These are phyloP conservation scores for Nothomitra cinnamomea DNA, from an alignment of 2,329 filamentous ascomycete species.

Conservation along the genomic window DNA sequence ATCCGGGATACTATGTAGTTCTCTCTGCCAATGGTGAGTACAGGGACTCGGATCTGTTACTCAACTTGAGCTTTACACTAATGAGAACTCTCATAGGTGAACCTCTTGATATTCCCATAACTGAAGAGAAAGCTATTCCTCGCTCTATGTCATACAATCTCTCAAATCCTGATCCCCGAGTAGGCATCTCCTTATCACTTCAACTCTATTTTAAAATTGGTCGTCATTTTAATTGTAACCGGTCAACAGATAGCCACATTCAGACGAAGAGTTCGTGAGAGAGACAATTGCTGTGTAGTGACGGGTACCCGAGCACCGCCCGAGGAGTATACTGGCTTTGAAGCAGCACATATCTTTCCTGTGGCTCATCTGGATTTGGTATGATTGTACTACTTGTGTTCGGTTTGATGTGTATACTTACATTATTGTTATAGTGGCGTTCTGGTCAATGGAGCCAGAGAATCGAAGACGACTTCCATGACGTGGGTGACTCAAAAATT, in stretches of 20 bases:
- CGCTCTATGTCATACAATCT: background rate
- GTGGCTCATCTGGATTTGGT: background rate
- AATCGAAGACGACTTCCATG: too few relatives aligned
- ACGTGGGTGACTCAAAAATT: background rate
- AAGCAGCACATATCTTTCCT: too few relatives aligned
- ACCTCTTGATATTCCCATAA: background rate
- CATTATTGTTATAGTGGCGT: background rate
- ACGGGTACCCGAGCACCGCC: background rate
- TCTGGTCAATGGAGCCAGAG: too few relatives aligned
- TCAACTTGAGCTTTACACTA: slow-evolving; percentile 1
- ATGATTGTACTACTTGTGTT: background rate
- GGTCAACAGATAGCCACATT: background rate
- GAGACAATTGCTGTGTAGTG: background rate
- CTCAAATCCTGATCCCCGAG: slow-evolving; percentile 1
- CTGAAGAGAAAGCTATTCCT: slow-evolving; percentile 1
- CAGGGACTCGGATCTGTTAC: background rate
- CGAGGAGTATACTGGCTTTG: background rate
- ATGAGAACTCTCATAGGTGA: slow-evolving; percentile 1
- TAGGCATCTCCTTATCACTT: slow-evolving; percentile 3
- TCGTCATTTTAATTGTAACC: background rate
- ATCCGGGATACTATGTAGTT: slow-evolving; percentile 2
- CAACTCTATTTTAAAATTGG: slow-evolving; percentile 1
- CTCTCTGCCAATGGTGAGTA: slow-evolving; percentile 2
- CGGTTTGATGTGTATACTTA: background rate
- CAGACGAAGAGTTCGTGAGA: background rate